These are phyloP conservation scores for Paramecium biaurelia DNA, from an alignment of 73 alveolate species.

Conservation along the genomic window DNA sequence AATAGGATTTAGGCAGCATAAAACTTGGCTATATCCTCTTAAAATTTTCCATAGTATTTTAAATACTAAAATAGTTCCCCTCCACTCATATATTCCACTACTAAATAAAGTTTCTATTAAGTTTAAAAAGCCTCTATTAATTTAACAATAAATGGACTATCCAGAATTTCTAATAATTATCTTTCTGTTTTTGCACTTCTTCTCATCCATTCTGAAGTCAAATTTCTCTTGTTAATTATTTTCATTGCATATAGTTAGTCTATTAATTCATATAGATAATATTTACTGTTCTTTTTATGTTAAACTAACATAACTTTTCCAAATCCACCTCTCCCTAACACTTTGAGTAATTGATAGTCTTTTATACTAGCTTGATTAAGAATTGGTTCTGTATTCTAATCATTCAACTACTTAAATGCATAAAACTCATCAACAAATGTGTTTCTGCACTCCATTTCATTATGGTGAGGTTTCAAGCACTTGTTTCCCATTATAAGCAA, in stretches of 20 bases:
- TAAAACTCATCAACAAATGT: slow-evolving; percentile 24
- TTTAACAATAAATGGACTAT: slow-evolving; percentile 92
- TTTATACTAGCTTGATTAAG: background rate
- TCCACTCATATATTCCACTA: slow-evolving; percentile 90
- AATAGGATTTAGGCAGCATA: slow-evolving; percentile 77
- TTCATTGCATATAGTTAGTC: slow-evolving; percentile 3
- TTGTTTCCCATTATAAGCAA: background rate
- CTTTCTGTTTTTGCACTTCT: slow-evolving; percentile 73
- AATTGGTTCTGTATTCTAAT: background rate
- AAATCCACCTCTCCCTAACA: slow-evolving; percentile 88
- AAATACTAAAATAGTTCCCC: slow-evolving; percentile 87
- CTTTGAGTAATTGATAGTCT: slow-evolving; percentile 79
- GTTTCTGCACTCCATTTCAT: background rate
- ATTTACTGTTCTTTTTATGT: slow-evolving; percentile 49
- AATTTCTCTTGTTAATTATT: background rate
- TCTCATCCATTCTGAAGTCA: background rate
- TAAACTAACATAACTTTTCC: slow-evolving; percentile 87
- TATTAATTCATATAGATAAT: background rate
- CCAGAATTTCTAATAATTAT: slow-evolving; percentile 84
- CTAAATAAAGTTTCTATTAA: slow-evolving; percentile 82
- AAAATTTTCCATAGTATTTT: slow-evolving; percentile 69
- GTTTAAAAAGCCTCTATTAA: slow-evolving; percentile 95
- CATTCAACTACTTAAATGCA: background rate
- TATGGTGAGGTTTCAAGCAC: background rate
- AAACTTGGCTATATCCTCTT: slow-evolving; percentile 77